A percentile compares a stretch with the other conserved stretches of the same genome.
These are phyloP conservation scores for Arachis monticola DNA, from an alignment of 331 rosid species.

Conservation along the genomic window DNA sequence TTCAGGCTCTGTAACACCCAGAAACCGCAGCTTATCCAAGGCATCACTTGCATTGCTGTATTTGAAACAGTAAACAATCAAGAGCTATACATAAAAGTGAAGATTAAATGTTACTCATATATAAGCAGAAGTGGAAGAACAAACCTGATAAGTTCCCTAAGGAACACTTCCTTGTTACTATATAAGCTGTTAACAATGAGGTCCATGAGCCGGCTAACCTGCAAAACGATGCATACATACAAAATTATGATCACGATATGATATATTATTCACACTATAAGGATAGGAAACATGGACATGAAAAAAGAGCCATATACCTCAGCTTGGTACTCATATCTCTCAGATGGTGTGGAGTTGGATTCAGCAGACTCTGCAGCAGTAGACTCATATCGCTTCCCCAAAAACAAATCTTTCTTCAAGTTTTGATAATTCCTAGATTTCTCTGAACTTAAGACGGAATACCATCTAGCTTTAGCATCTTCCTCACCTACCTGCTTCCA, in stretches of 20 bases:
- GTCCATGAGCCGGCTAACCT: constrained; percentile 99
- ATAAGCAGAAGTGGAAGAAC: background rate
- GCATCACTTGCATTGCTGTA: constrained; percentile 99
- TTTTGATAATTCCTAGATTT: constrained; percentile 37
- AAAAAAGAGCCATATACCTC: constrained; percentile 59
- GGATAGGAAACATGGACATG: background rate
- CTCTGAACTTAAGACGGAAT: constrained; percentile 56
- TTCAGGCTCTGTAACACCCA: constrained; percentile 82
- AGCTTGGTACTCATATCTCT: constrained; percentile 90
- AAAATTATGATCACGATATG: constrained; percentile 2
- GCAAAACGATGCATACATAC: constrained; percentile 34
- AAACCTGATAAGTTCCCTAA: constrained; percentile 95
- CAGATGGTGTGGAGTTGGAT: constrained; percentile 58
- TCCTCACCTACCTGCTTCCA: constrained; percentile 60
- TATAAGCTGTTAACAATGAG: constrained; percentile 97
- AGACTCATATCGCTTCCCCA: constrained; percentile 70
- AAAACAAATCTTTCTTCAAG: constrained; percentile 43
- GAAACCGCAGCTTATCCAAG: constrained; percentile 92
- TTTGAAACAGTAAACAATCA: background rate
- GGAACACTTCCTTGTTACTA: constrained; percentile 96
- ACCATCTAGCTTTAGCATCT: constrained; percentile 54
- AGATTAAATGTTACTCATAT: background rate
- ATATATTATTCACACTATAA: background rate
- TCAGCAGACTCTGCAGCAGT: constrained; percentile 79
- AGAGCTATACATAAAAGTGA: background rate